phyloP scores from a whole-genome alignment of 148 eudicot species.

The Rhododendron griersonianum region DNA sequence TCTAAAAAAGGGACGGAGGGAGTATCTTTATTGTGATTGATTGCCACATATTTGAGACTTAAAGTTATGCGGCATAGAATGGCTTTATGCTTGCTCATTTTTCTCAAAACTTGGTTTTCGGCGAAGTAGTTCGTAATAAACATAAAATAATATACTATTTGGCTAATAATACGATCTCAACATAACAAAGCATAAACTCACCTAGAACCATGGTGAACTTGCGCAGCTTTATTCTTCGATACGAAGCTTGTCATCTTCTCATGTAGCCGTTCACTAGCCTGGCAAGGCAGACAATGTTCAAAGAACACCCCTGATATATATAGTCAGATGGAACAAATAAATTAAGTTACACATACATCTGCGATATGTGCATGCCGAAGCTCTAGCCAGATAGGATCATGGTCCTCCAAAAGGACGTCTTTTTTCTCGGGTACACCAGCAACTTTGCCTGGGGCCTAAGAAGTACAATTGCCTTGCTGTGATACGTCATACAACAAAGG shows the following conservation, averaged over 20 bases:
- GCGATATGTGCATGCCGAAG: conserved; percentile 95
- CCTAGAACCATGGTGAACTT: conserved; percentile 87
- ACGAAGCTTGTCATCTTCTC: conserved; percentile 88
- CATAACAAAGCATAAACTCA: conserved; percentile 20
- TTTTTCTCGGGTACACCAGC: conserved; percentile 82
- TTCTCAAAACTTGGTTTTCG: not conserved
- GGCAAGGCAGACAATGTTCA: conserved; percentile 34
- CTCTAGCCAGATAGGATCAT: conserved; percentile 95
- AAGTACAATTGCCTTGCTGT: conserved; percentile 15
- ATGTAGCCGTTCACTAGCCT: conserved; percentile 94
- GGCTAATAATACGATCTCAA: not conserved
- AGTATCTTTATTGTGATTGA: not conserved
- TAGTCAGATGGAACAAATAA: conserved; percentile 3
- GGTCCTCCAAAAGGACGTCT: conserved; percentile 92
- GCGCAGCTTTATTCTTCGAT: conserved; percentile 86
- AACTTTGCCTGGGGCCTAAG: conserved; percentile 72
- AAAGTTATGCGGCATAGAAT: not conserved
- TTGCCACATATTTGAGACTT: not conserved
- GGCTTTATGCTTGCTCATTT: not conserved
- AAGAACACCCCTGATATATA: conserved; percentile 11
- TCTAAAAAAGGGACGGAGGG: too few relatives aligned
- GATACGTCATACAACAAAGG: conserved; percentile 9
- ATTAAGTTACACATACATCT: conserved; percentile 57
- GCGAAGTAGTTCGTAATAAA: not conserved
- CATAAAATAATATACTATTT: not conserved